Conservation (phyloP, 257 asterid species). For the Solanum clarkiae region DNA sequence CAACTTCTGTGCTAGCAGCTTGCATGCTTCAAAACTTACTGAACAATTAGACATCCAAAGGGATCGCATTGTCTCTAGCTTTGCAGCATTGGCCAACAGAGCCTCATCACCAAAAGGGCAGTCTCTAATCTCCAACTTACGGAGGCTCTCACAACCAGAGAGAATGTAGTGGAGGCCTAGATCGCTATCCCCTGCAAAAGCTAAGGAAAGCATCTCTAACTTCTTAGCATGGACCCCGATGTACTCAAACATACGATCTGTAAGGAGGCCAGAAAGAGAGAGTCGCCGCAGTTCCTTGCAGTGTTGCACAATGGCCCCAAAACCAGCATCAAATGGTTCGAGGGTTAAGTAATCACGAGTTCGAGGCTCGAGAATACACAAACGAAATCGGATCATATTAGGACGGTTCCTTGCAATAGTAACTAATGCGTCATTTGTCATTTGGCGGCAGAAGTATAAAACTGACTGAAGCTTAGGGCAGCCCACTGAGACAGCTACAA, state of each 20-base stretch:
- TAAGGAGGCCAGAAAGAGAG: not conserved
- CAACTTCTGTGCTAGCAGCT: not conserved
- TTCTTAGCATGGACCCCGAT: not conserved
- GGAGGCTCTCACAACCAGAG: constrained; percentile 4
- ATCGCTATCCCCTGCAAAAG: not conserved
- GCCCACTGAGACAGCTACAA: not conserved
- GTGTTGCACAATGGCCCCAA: not conserved
- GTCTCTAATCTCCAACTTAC: not conserved
- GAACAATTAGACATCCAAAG: not conserved
- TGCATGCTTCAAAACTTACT: not conserved
- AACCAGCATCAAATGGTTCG: not conserved
- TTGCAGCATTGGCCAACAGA: not conserved
- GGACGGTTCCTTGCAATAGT: not conserved
- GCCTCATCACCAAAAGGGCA: not conserved
- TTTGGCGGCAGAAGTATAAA: not conserved
- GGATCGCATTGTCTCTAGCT: not conserved
- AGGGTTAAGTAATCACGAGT: not conserved
- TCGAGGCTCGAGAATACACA: not conserved
- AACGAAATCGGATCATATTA: not conserved
- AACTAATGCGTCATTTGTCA: not conserved
- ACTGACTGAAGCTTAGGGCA: not conserved
- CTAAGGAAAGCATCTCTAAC: not conserved
- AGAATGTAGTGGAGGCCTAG: constrained; percentile 1
- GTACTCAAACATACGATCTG: not conserved
- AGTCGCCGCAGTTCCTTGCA: not conserved